Evolutionary conservation across 805 yeast species (phyloP), one percentile per base, ranked within the genome.

Genomic region (Metschnikowia similis): DNA sequence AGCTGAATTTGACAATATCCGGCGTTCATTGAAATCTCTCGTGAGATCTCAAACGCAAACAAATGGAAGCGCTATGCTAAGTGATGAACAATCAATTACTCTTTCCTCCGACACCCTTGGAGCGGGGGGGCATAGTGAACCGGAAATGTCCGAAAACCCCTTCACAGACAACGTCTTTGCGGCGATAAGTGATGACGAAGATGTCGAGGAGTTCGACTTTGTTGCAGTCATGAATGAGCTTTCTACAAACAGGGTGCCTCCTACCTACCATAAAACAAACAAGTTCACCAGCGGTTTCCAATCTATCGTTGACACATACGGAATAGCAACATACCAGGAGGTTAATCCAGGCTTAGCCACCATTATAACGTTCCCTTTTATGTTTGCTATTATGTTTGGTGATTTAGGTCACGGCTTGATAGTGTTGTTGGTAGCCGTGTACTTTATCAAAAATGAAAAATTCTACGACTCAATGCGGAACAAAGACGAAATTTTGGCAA

Each of bases 301-400:
- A 65, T 72, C 75, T 56, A 85, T 85, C 56, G 80, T 82, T 58
- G 90, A 85, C 64, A 86, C 89, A n/a, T 85, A 85, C 58, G 90
- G 90, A 59, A 77, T 84, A 48, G 88, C 89, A 9, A 82, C 87
- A 21, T 85, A 85, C 60, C 82, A 81, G 60, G 91, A 85, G 65
- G 83, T 85, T 9, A 85, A 85, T 59, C 87, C 91, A 8, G 89
- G 89, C 48, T 74, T 85, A 53, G 84, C 91, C 14, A 82, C 90
- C 1, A 76, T 84, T 37, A 82, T 84, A 14, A 85, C 91, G 0
- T 85, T 85, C 69, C 91, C 91, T 13, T 85, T 85, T 62, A 82
- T 85, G 88, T 85, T 85, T 69, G 89, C 91, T 14, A 82, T 85
- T 54, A 85, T 85, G 91, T 85, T 85, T 69, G 91, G 91, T 69